Conservation (phyloP, 1,284 basidiomycete genomes). For the Ustilago xerochloae region DNA sequence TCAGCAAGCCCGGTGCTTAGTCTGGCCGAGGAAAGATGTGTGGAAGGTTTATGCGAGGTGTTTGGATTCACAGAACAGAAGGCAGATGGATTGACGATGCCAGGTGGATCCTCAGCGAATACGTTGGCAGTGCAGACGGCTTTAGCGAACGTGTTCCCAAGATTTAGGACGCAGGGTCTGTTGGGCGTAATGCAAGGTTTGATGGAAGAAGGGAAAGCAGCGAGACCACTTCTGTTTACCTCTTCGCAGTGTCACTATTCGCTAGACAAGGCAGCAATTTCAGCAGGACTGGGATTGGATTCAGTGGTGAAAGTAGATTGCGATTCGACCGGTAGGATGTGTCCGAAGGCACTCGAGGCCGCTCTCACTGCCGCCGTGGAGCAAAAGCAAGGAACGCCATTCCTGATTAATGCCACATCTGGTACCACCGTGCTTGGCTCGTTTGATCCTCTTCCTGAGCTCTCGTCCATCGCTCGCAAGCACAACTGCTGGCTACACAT, state of each 20-base stretch:
- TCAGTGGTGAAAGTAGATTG: slow-evolving; percentile 66
- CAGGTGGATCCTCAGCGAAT: slow-evolving; percentile 69
- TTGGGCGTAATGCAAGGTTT: slow-evolving; percentile 47
- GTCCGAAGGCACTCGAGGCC: slow-evolving; percentile 42
- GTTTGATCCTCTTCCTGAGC: slow-evolving; percentile 67
- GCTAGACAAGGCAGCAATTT: slow-evolving; percentile 69
- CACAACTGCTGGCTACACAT: slow-evolving; percentile 68
- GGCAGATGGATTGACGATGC: slow-evolving; percentile 64
- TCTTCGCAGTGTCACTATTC: slow-evolving; percentile 69
- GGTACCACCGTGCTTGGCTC: slow-evolving; percentile 70
- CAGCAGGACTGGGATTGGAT: slow-evolving; percentile 68
- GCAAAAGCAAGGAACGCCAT: slow-evolving; percentile 57
- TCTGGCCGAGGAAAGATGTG: slow-evolving; percentile 62
- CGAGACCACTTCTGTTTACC: slow-evolving; percentile 67
- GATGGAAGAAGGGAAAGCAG: slow-evolving; percentile 19
- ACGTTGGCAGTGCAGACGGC: slow-evolving; percentile 69
- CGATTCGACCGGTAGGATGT: slow-evolving; percentile 60
- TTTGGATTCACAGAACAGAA: slow-evolving; percentile 62
- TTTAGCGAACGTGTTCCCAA: slow-evolving; percentile 66
- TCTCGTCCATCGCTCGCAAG: slow-evolving; percentile 61
- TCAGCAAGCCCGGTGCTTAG: slow-evolving; percentile 69
- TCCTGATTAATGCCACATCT: slow-evolving; percentile 70
- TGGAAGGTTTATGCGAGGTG: slow-evolving; percentile 48
- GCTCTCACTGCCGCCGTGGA: slow-evolving; percentile 24
- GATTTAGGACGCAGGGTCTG: slow-evolving; percentile 65